phyloP scores from a whole-genome alignment of 495 filamentous ascomycete genomes.

The Penicillium coffeae region DNA sequence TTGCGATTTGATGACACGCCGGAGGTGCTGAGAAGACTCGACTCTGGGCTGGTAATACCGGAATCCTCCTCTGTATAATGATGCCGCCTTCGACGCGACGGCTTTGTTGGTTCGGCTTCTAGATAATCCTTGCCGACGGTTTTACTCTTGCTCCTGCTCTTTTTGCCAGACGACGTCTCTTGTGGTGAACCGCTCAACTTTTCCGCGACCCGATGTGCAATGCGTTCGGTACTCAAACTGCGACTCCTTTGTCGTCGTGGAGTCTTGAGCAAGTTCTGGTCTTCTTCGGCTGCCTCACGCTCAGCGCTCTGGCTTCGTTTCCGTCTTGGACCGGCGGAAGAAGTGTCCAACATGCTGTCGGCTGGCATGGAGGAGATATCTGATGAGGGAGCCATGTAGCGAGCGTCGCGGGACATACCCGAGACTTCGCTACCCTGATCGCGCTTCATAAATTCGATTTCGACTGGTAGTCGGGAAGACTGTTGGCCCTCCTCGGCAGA shows the following conservation, averaged over 20 bases:
- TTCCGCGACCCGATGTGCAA: conserved; percentile 67
- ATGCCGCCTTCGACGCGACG: conserved; percentile 59
- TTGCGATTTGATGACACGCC: conserved; percentile 65
- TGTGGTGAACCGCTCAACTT: conserved; percentile 53
- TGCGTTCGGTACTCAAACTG: conserved; percentile 69
- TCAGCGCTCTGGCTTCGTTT: conserved; percentile 58
- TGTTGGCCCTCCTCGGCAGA: conserved; percentile 71
- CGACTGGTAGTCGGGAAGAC: conserved; percentile 65
- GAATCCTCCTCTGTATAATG: conserved; percentile 62
- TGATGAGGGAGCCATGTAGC: conserved; percentile 60
- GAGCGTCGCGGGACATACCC: conserved; percentile 53
- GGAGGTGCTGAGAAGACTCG: conserved; percentile 67
- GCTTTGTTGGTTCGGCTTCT: conserved; percentile 48
- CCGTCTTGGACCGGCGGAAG: conserved; percentile 43
- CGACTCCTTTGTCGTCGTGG: conserved; percentile 62
- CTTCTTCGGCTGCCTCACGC: conserved; percentile 40
- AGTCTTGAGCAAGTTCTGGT: conserved; percentile 59
- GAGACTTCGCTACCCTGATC: conserved; percentile 58
- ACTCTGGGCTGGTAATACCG: conserved; percentile 57
- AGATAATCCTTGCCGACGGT: conserved; percentile 54
- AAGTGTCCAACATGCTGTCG: conserved; percentile 79
- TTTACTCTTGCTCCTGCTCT: conserved; percentile 52
- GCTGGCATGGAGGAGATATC: conserved; percentile 90
- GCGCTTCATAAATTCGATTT: conserved; percentile 72
- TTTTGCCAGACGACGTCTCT: conserved; percentile 47